A percentile compares a stretch with the other conserved stretches of the same genome.
phyloP scores from a whole-genome alignment of 768 basidiomycete genomes.

The Rhizopogon rudus region DNA sequence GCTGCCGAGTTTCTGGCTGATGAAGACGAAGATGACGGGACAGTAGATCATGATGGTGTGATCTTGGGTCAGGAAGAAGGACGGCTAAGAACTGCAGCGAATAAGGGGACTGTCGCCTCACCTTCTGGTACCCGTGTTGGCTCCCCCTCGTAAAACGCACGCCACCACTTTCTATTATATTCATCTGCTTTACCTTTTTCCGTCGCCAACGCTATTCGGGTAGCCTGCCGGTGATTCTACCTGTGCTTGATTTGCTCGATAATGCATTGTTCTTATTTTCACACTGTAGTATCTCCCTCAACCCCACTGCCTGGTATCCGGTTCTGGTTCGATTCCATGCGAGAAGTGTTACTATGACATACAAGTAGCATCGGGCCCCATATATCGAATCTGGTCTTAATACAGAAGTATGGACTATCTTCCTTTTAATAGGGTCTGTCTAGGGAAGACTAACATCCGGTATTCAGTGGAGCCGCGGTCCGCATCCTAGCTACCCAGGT shows the following conservation, averaged over 20 bases:
- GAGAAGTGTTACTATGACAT: background rate
- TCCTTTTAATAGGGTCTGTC: too few relatives aligned
- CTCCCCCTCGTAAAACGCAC: background rate
- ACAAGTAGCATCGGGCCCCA: background rate
- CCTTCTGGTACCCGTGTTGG: background rate
- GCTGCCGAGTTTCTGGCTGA: slow-evolving; percentile 60
- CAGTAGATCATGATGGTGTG: slow-evolving; percentile 23
- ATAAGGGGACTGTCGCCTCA: background rate
- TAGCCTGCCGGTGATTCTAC: background rate
- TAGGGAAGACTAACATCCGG: too few relatives aligned
- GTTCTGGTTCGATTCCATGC: background rate
- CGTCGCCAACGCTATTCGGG: background rate
- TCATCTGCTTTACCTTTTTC: background rate
- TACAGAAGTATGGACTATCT: too few relatives aligned
- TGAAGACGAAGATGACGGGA: slow-evolving; percentile 44
- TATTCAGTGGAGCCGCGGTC: too few relatives aligned
- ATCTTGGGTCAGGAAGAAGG: slow-evolving; percentile 14
- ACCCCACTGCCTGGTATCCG: background rate
- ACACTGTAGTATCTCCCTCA: background rate
- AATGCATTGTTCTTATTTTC: background rate
- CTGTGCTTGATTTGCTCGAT: background rate
- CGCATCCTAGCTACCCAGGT: too few relatives aligned
- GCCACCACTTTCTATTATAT: background rate
- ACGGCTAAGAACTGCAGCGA: background rate
- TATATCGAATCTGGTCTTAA: background rate